Evolutionary conservation across 495 filamentous ascomycete species (phyloP), one percentile per base, ranked within the genome.

Genomic region (Lasiosphaeris hirsuta): DNA sequence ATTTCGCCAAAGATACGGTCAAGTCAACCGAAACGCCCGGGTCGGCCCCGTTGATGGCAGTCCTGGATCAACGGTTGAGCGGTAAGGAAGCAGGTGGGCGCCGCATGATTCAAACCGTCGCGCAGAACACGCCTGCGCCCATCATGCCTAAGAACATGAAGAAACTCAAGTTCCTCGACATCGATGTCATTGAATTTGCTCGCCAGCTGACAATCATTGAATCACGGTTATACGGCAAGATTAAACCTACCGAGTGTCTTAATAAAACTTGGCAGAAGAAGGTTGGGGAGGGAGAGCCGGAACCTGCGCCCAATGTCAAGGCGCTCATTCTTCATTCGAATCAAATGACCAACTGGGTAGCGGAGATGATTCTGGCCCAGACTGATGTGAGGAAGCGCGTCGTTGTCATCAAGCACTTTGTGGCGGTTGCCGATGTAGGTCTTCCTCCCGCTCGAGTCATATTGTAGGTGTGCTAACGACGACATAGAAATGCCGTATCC

Each of bases 221-320:
- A 69, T 96, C 92, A 5, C 88, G 86, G 57, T 82, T 97, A 4
- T 98, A 97, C 70, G 90, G 86, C 39, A 97, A 96, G 74, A 92
- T 98, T 72, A 91, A 90, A 65, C 87, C 94, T 0, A 93, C 90
- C 0, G 94, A 98, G 71, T 97, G 93, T 68, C 76, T 98, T 54
- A 96, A 96, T 72, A 98, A 98, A 80, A 96, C 90, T 10, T 98
- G 94, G 94, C 90, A 96, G 65, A 96, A 91, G 81, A 96, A 96
- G 75, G 80, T 96, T 50, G 78, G 72, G 13, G 83, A 90, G 15
- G 87, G 84, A 47, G 92, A 95, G 59, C 83, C 87, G 0, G 94
- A 97, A 66, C 93, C 92, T 9, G 92, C 95, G 30, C 80, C 90
- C 2, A 97, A 98, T 68, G 91, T 98, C 59, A 96, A 96, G 70